Base-by-base conservation (phyloP, 2,329 filamentous ascomycete species). In the Elsinoe australis region DNA sequence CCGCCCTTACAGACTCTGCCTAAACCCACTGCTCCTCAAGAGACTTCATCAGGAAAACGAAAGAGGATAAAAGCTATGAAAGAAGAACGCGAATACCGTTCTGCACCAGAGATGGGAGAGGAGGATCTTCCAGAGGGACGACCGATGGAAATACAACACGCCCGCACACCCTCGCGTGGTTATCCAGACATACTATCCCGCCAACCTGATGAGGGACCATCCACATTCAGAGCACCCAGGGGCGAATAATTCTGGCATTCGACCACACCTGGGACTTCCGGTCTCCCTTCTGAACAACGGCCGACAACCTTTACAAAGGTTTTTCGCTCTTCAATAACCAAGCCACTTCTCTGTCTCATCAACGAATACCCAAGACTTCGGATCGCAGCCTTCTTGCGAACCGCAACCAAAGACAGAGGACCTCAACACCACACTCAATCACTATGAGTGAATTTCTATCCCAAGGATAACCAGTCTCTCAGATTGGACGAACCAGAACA, bases 101-200 rank as follows among this genome's bases (percentile, higher is more conserved):
- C 26, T 17, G n/a, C 39, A 10, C 9, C 24, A 15, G 39, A 44
- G 26, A 17, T n/a, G 10, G 39, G n/a, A n/a, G n/a, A 44, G 1
- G 39, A 31, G 14, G 39, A 44, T 18, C 5, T 44, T 5, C 14
- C 5, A 18, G 39, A 44, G 17, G 24, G 24, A 32, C 39, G 21
- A 17, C 26, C 39, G 5, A 17, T 17, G 9, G 39, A 15, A 15
- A 24, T 8, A 12, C 24, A 31, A 14, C 39, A 44, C 21, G 39
- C 39, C 6, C 39, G 39, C 14, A 44, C 39, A 12, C 39, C 39
- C 14, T 44, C 39, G n/a, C 39, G 39, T 18, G 39, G 39, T 8
- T 48, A 48, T 19, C 45, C 45, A 12, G 31, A 48, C 19, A 48
- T 48, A 14, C 45, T 48, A 15, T 28, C 45, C 17, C 45, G 33